Base-by-base conservation (phyloP, 345 rosid species). In the Salix purpurea region DNA sequence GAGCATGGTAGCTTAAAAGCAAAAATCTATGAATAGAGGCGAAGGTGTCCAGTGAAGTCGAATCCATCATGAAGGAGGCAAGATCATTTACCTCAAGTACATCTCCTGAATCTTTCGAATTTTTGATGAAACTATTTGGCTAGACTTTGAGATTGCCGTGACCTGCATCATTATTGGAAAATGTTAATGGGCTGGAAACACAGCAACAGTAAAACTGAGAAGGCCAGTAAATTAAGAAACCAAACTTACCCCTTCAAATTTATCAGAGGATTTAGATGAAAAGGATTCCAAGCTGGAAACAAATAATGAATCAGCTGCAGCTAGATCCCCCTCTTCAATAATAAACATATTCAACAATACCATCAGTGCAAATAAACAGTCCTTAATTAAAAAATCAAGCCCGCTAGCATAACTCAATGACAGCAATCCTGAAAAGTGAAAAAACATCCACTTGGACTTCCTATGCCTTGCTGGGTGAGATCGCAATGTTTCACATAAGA, bases 391-490 rank as follows among this genome's bases (percentile, higher is more conserved):
- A 75, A 90, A 86, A 80, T 89, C 90, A 75, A 86, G 83, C 65
- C 90, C 82, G 7, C 82, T 73, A 34, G 66, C 88, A 77, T 79
- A 90, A 86, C 91, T 84, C 52, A 89, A 83, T 30, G 92, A 86
- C 58, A 95, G 83, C 81, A 91, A 83, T 75, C 94, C 93, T 23
- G 90, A 83, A 75, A 90, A 86, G 83, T 93, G 97, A 71, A 87
- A 75, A 81, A 95, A 87, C 92, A 91, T 90, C 93, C 89, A 84
- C 75, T 82, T 88, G 30, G 90, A 90, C 48, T 86, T 85, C 80
- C 75, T 75, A 74, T 91, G 87, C 46, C 78, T 85, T 46, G 66
- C 56, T 46, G 83, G 80, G 68, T 83, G 80, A 78, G 83, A 74
- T 72, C 83, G 82, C 86, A 90, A 72, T 76, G 37, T 67, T 58